Conservation (phyloP, 805 yeast species). For the Hanseniaspora singularis region DNA sequence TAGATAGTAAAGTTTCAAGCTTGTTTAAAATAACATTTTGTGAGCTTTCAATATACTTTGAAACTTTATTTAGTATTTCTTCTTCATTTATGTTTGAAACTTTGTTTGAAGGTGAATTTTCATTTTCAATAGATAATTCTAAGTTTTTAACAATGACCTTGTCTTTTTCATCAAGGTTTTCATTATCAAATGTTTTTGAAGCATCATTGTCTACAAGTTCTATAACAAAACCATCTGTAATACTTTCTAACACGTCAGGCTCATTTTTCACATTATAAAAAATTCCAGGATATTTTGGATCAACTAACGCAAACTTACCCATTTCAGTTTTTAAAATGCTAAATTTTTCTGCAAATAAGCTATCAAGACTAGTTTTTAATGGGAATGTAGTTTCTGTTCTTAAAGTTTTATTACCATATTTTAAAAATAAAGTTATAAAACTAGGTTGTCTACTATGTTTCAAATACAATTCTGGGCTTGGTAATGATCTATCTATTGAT, state of each 20-base stretch:
- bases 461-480: no score
- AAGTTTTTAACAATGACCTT: neutral
- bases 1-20: no score
- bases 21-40: neutral
- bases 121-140: neutral
- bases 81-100: no score
- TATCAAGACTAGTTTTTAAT: slow-evolving; percentile 36
- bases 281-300: slow-evolving; percentile 39
- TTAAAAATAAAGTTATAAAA: slow-evolving; percentile 34
- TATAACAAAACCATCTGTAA: slow-evolving; percentile 48
- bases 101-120: no score
- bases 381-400: slow-evolving; percentile 33
- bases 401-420: slow-evolving; percentile 42
- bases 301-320: slow-evolving; percentile 49
- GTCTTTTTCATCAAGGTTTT: neutral
- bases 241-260: slow-evolving; percentile 46
- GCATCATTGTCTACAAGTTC: slow-evolving; percentile 33
- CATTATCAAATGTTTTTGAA: neutral
- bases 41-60: no score
- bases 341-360: slow-evolving; percentile 72
- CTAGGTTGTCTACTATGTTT: neutral
- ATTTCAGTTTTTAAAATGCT: slow-evolving; percentile 35
- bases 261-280: slow-evolving; percentile 60
- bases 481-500: no score
- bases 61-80: no score